These are phyloP conservation scores for Amanita brunnescens DNA, from an alignment of 768 basidiomycete species.

Conservation along the genomic window DNA sequence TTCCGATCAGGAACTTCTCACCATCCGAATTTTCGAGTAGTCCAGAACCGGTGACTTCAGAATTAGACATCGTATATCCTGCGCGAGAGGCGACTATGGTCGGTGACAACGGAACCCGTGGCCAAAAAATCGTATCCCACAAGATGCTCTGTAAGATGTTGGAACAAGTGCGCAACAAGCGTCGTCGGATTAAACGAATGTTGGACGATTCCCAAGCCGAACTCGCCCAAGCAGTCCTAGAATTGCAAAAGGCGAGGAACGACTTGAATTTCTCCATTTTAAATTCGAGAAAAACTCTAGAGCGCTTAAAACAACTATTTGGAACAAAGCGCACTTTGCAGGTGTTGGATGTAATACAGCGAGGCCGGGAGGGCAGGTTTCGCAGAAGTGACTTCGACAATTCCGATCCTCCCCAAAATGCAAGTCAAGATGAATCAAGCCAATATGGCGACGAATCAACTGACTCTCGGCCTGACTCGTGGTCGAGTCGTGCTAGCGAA, in stretches of 20 bases:
- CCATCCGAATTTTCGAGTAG: neutral
- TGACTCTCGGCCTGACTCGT: neutral
- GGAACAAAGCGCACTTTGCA: neutral
- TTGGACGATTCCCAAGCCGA: conserved; percentile 2
- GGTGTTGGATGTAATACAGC: neutral
- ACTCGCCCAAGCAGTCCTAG: neutral
- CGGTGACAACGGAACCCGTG: neutral
- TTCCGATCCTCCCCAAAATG: neutral
- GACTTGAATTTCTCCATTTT: neutral
- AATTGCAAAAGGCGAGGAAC: conserved; percentile 5
- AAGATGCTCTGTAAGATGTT: conserved; percentile 3
- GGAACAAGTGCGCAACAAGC: neutral
- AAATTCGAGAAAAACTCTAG: neutral
- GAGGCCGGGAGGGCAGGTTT: neutral
- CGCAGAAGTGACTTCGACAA: neutral
- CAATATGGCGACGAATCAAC: neutral
- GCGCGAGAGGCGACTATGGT: neutral
- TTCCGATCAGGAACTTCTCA: neutral
- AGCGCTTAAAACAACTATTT: neutral
- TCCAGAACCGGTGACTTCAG: neutral
- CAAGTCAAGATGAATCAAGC: neutral
- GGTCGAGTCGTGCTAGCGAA: neutral
- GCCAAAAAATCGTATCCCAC: neutral
- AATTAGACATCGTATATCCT: conserved; percentile 4
- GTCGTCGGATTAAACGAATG: neutral